phyloP scores from a whole-genome alignment of 768 basidiomycete species.

The Boletellus ananiceps region DNA sequence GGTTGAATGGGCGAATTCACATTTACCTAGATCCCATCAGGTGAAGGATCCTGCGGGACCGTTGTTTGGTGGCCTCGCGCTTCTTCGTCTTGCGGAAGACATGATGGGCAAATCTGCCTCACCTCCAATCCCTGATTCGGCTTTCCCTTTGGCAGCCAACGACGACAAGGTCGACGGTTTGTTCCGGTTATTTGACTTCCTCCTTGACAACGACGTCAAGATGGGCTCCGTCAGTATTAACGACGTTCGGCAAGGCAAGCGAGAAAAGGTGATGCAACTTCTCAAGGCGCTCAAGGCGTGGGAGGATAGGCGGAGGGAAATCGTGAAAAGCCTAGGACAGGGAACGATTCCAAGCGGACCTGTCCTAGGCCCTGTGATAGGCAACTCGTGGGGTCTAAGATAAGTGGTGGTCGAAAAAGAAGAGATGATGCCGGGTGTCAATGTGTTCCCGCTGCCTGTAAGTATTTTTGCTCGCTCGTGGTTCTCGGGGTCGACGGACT shows the following conservation, averaged over 20 bases:
- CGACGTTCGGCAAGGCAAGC: constrained; percentile 79
- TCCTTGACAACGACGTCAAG: constrained; percentile 87
- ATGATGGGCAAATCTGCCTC: constrained; percentile 62
- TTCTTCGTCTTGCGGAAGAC: constrained; percentile 82
- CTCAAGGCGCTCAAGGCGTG: constrained; percentile 70
- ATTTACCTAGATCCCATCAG: constrained; percentile 62
- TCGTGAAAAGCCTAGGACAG: constrained; percentile 50
- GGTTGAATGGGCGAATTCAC: constrained; percentile 85
- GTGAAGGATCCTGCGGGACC: constrained; percentile 43
- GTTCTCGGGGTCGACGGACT: constrained; percentile 13
- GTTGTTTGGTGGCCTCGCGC: constrained; percentile 64
- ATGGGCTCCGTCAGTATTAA: constrained; percentile 93
- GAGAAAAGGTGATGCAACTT: constrained; percentile 77
- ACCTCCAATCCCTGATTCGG: constrained; percentile 72
- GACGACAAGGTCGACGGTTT: constrained; percentile 86
- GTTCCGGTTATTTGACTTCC: constrained; percentile 86
- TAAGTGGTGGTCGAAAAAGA: background rate
- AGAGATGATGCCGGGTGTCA: background rate
- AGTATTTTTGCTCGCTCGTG: background rate
- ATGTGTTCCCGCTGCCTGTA: background rate
- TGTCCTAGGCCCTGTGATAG: constrained; percentile 8
- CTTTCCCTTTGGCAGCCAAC: constrained; percentile 61
- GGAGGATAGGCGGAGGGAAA: constrained; percentile 69
- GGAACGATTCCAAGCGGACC: constrained; percentile 21
- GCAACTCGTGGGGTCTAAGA: background rate